These are phyloP conservation scores for Protomyces inundatus DNA, from an alignment of 1,139 yeast genomes.

Conservation along the genomic window DNA sequence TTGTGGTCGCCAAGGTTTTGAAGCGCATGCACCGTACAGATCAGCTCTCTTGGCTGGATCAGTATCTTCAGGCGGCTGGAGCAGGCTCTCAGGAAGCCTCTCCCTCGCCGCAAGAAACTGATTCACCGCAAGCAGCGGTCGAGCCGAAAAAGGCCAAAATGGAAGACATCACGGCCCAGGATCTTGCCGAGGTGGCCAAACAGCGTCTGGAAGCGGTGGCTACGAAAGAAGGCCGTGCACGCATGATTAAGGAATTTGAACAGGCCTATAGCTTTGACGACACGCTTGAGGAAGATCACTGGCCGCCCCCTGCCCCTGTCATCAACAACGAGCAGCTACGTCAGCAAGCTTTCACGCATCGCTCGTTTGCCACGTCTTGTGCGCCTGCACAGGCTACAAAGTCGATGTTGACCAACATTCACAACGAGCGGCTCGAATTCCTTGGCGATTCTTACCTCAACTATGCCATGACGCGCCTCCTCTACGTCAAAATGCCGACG, in stretches of 20 bases:
- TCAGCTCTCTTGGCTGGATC: conserved; percentile 26
- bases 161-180: neutral
- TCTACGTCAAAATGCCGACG: conserved; percentile 60
- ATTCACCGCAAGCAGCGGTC: conserved; percentile 1
- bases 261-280: neutral
- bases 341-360: conserved; percentile 75
- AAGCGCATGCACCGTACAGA: conserved; percentile 12
- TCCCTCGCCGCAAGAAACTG: conserved; percentile 10
- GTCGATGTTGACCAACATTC: conserved; percentile 36
- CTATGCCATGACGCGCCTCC: conserved; percentile 61
- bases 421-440: conserved; percentile 89
- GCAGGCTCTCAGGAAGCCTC: neutral
- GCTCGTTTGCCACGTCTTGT: conserved; percentile 49
- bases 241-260: neutral
- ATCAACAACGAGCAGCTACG: conserved; percentile 56
- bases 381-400: conserved; percentile 21
- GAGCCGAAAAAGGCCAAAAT: neutral
- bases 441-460: conserved; percentile 87
- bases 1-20: conserved; percentile 20
- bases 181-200: neutral
- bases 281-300: neutral
- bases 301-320: conserved; percentile 65
- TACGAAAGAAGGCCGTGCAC: neutral
- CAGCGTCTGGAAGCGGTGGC: neutral
- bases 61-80: conserved; percentile 21